Evolutionary conservation across 805 yeast species (phyloP).

Genomic region (Wickerhamomyces sydowiorum): DNA sequence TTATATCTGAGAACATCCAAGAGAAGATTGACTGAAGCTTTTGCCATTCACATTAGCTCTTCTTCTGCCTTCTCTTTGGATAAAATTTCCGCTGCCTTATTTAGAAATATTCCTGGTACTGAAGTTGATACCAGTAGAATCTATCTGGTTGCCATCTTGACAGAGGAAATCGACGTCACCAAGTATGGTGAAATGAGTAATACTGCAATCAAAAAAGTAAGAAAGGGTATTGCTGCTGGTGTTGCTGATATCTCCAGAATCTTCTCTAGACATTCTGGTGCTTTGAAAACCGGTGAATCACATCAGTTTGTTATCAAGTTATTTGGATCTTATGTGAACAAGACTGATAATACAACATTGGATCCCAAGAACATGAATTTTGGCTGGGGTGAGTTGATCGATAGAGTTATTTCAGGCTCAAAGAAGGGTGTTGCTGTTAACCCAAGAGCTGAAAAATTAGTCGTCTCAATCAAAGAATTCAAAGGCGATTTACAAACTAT

Average conservation of each 20-base stretch:
- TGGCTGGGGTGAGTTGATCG: constrained; percentile 89
- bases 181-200: constrained; percentile 8
- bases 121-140: constrained; percentile 61
- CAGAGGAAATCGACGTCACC: constrained; percentile 57
- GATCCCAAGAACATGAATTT: constrained; percentile 40
- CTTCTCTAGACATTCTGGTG: constrained; percentile 59
- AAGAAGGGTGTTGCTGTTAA: constrained; percentile 73
- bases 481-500: constrained; percentile 36
- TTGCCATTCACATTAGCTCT: constrained; percentile 58
- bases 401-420: constrained; percentile 71
- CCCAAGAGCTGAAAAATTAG: constrained; percentile 70
- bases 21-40: constrained; percentile 71
- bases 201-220: constrained; percentile 34
- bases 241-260: constrained; percentile 79
- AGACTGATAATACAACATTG: constrained; percentile 25
- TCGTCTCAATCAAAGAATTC: constrained; percentile 69
- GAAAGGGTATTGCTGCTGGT: constrained; percentile 85
- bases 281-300: constrained; percentile 53
- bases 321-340: constrained; percentile 60
- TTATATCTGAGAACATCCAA: constrained; percentile 62
- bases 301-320: constrained; percentile 68
- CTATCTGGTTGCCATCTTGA: constrained; percentile 69
- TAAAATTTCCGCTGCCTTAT: constrained; percentile 72
- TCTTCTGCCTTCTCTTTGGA: constrained; percentile 55
- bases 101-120: constrained; percentile 66